Evolutionary conservation across 768 basidiomycete species (phyloP).

Genomic region (Russula lepida): DNA sequence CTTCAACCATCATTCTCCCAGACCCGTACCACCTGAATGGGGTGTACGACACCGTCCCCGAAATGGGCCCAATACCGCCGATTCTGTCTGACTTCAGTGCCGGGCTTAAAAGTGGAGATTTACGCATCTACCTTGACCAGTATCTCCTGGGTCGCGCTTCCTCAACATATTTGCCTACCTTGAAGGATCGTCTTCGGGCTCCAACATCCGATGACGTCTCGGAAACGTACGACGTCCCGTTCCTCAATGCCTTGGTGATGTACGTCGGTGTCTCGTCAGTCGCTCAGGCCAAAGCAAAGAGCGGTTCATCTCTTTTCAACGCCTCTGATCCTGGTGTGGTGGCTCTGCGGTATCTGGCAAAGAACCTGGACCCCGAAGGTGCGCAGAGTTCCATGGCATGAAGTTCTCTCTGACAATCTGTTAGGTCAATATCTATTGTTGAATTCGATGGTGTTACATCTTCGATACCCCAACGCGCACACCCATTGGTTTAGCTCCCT

Average conservation of each 20-base stretch:
- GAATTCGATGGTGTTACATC: constrained; percentile 86
- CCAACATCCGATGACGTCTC: constrained; percentile 38
- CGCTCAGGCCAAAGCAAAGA: constrained; percentile 79
- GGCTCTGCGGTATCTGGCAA: constrained; percentile 72
- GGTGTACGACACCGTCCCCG: constrained; percentile 67
- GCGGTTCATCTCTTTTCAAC: constrained; percentile 74
- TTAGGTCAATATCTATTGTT: constrained; percentile 92
- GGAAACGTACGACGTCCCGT: constrained; percentile 75
- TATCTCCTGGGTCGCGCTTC: constrained; percentile 72
- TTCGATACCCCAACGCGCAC: constrained; percentile 97
- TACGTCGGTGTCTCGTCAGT: constrained; percentile 93
- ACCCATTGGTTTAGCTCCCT: constrained; percentile 97
- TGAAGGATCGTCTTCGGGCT: constrained; percentile 67
- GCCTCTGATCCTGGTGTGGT: constrained; percentile 78
- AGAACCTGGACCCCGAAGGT: constrained; percentile 89
- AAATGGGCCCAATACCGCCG: constrained; percentile 88
- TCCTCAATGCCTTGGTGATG: constrained; percentile 92
- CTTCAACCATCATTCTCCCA: constrained; percentile 68
- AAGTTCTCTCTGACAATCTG: constrained; percentile 4
- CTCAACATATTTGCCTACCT: constrained; percentile 60
- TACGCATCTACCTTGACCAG: constrained; percentile 74
- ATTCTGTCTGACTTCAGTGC: constrained; percentile 87
- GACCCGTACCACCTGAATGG: constrained; percentile 76
- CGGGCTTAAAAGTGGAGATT: constrained; percentile 70
- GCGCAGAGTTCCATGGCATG: constrained; percentile 22